phyloP scores from a whole-genome alignment of 805 yeast species.

The Saccharomycopsis fermentans region DNA sequence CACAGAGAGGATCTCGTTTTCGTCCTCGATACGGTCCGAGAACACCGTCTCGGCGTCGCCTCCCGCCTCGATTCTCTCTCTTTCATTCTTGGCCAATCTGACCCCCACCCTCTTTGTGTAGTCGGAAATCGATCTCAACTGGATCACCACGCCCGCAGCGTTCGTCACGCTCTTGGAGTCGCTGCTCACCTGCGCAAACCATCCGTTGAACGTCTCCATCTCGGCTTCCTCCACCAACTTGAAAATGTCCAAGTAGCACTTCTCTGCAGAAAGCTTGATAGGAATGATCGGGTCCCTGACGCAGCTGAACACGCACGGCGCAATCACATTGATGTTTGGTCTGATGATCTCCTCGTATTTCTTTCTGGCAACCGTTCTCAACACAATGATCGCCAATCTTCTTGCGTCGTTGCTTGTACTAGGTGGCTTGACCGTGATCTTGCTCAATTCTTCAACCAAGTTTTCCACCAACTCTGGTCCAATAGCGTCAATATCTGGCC shows the following conservation, averaged over 20 bases:
- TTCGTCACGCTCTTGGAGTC: constrained; percentile 29
- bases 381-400: constrained; percentile 64
- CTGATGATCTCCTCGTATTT: constrained; percentile 40
- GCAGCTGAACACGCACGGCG: constrained; percentile 68
- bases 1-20: constrained; percentile 78
- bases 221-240: constrained; percentile 58
- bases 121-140: constrained; percentile 70
- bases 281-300: constrained; percentile 87
- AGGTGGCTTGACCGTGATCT: constrained; percentile 39
- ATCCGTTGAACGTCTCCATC: constrained; percentile 42
- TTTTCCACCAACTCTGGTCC: constrained; percentile 31
- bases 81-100: constrained; percentile 76
- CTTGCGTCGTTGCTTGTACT: constrained; percentile 66
- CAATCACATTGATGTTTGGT: constrained; percentile 46
- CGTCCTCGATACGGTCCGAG: constrained; percentile 81
- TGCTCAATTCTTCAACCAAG: constrained; percentile 45
- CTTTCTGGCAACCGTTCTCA: constrained; percentile 64
- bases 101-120: constrained; percentile 85
- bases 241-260: constrained; percentile 68
- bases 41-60: constrained; percentile 82
- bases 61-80: constrained; percentile 81
- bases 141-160: constrained; percentile 38
- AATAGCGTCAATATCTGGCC: constrained; percentile 23
- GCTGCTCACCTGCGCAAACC: constrained; percentile 41
- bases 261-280: constrained; percentile 88